Percentiles rank a stretch among this genome's conserved stretches.
Evolutionary conservation across 1,139 yeast genomes (phyloP).

Genomic region (Kluyveromyces marxianus): DNA sequence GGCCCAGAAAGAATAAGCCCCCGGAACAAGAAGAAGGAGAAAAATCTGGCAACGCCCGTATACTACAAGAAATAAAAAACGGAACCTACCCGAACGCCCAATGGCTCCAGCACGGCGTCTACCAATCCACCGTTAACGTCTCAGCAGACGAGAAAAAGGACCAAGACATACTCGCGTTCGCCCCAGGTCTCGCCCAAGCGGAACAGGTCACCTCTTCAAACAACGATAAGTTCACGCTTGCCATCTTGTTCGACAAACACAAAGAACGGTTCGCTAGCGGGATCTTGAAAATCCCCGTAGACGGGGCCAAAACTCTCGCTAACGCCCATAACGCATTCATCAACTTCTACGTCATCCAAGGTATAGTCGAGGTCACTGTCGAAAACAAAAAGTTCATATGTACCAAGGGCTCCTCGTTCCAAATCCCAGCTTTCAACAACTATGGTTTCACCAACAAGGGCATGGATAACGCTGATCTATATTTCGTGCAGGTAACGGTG

Average conservation of each 20-base stretch:
- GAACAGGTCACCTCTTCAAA: slow-evolving; percentile 37
- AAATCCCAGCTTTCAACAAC: slow-evolving; percentile 69
- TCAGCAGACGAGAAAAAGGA: slow-evolving; percentile 37
- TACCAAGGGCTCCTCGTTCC: slow-evolving; percentile 69
- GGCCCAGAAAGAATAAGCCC: slow-evolving; percentile 14
- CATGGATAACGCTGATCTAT: slow-evolving; percentile 49
- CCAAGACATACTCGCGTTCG: slow-evolving; percentile 56
- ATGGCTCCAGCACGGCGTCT: slow-evolving; percentile 48
- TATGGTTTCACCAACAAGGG: slow-evolving; percentile 61
- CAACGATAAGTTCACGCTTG: slow-evolving; percentile 54
- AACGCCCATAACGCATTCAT: slow-evolving; percentile 63
- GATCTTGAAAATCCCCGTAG: slow-evolving; percentile 56
- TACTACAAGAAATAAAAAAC: slow-evolving; percentile 18
- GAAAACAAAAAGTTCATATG: slow-evolving; percentile 55
- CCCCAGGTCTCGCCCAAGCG: slow-evolving; percentile 53
- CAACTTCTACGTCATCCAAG: slow-evolving; percentile 67
- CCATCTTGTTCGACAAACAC: slow-evolving; percentile 61
- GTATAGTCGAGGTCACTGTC: slow-evolving; percentile 61
- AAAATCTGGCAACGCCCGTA: slow-evolving; percentile 15
- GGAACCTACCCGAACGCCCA: slow-evolving; percentile 42
- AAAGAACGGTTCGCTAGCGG: slow-evolving; percentile 71
- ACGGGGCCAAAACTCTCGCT: slow-evolving; percentile 55
- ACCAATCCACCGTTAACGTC: slow-evolving; percentile 49
- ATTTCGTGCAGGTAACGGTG: slow-evolving; percentile 65
- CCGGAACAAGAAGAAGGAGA: slow-evolving; percentile 9